Base-by-base conservation (phyloP, 1,139 yeast species). In the Maudiozyma humilis region DNA sequence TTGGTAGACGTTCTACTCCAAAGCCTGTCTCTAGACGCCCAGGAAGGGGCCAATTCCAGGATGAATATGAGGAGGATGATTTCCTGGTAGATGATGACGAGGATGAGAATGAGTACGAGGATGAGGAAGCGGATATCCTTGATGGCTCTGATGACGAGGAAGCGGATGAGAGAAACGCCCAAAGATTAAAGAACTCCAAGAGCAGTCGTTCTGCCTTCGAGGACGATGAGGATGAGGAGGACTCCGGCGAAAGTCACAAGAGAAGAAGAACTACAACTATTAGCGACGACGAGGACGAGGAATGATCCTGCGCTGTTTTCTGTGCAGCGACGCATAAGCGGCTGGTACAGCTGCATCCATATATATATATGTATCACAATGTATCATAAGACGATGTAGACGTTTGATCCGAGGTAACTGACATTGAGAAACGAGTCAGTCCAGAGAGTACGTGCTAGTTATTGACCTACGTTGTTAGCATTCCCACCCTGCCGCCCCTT, bases 231-330 rank as follows among this genome's bases (percentile, higher is more conserved):
- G 48, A 53, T 3, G 60, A 54, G 3, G 61, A 55, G 16, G 67
- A 59, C 8, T 67, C 56, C 20, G n/a, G 18, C 20, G 34, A 23
- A 46, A 8, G n/a, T 2, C 19, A 19, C 15, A 64, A 46, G 60
- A 72, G 57, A 70, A 75, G 71, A 69, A 75, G 65, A 69, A 75
- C 67, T 56, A 78, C 65, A 44, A 73, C 76, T 47, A 73, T 76
- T 39, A 76, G 79, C 36, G 81, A 78, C 38, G 83, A 78, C 38
- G 86, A 79, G 23, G 82, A 77, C 36, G 82, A 44, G 6, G 19
- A 36, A 12, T 41, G 23, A 10, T 16, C 16, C 5, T 19, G 13
- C 19, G 14, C 13, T n/a, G n/a, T 4, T 36, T 17, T 36, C 15
- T 27, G 29, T 4, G n/a, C 8, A 6, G 12, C n/a, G n/a, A n/a